Percentiles rank a stretch among this genome's conserved stretches.
These are phyloP conservation scores for Saururus chinensis DNA, from an alignment of 164 flowering plant species.

Conservation along the genomic window DNA sequence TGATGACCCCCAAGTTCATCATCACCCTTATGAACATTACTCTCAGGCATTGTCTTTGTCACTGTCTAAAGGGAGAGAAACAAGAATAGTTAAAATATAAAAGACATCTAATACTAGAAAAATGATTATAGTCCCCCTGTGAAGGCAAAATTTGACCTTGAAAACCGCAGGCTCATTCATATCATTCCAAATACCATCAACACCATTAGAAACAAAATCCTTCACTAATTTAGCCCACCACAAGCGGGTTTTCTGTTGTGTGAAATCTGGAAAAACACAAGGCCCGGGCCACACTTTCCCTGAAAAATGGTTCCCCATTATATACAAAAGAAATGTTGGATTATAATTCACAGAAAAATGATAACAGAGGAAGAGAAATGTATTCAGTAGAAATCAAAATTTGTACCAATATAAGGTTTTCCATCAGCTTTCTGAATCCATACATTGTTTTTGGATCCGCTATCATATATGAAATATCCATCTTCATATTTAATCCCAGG, in stretches of 20 bases:
- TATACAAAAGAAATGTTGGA: not conserved
- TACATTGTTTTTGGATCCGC: conserved; percentile 58
- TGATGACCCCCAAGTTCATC: conserved; percentile 74
- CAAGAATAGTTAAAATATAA: not conserved
- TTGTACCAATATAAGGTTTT: conserved; percentile 60
- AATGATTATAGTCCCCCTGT: not conserved
- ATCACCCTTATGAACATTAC: conserved; percentile 84
- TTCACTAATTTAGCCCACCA: conserved; percentile 94
- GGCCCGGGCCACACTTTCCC: conserved; percentile 98
- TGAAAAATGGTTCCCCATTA: conserved; percentile 11
- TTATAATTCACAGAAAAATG: not conserved
- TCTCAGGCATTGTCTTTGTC: conserved; percentile 94
- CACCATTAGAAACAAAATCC: conserved; percentile 76
- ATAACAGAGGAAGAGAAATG: not conserved
- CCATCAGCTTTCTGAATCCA: conserved; percentile 78
- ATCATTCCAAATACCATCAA: conserved; percentile 99
- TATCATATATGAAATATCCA: conserved; percentile 79
- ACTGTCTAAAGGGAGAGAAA: conserved; percentile 35
- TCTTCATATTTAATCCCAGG: conserved; percentile 84
- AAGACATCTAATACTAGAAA: not conserved
- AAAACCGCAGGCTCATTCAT: conserved; percentile 98
- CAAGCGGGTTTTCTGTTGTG: conserved; percentile 64
- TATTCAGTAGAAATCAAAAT: not conserved
- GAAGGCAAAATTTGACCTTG: conserved; percentile 32
- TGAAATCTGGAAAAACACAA: conserved; percentile 93